Evolutionary conservation across 2,329 filamentous ascomycete species (phyloP), one percentile per base, ranked within the genome.

Genomic region (Penicillium polonicum): DNA sequence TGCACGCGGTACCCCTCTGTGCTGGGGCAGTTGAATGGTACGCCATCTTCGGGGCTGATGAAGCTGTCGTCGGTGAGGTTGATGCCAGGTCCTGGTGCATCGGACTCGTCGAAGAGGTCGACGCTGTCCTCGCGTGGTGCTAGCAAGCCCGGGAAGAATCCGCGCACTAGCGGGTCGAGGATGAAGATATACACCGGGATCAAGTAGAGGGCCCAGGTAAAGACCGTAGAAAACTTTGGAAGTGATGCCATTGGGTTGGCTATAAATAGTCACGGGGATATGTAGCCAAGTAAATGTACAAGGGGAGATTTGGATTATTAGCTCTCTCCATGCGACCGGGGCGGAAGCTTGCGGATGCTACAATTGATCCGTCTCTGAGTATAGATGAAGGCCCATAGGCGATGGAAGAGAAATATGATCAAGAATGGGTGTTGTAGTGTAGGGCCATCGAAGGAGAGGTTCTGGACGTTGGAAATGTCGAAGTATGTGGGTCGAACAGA

Each of bases 1-100:
- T 83, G 80, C 2, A 81, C 71, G 17, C 63, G 61, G 58, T 75
- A 75, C 2, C 60, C 60, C 6, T 67, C 64, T 1, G 64, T 53
- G n/a, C 61, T 59, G 21, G 68, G 62, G 36, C 73, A 75, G 35
- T 59, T 61, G 10, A 63, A 39, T 4, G 64, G 63, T 13, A 67
- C 59, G 4, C 66, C 70, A 60, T 75, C 72, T 10, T 74, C 71
- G 2, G 69, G 68, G 48, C 70, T 73, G 46, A 76, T 70, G 51
- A 75, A 67, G 52, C 63, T 68, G 53, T 70, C 69, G 43, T 73
- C 68, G n/a, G 61, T 59, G 27, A 67, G 63, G 41, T 71, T 65
- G 33, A 70, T 51, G 6, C 60, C 60, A 4, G 64, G 59, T 17
- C 58, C 50, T 36, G 59, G 35, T 27, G 51, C 43, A 25, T 55